A percentile compares a stretch with the other conserved stretches of the same genome.
phyloP scores from a whole-genome alignment of 164 flowering plant genomes.

The Buxus sempervirens region DNA sequence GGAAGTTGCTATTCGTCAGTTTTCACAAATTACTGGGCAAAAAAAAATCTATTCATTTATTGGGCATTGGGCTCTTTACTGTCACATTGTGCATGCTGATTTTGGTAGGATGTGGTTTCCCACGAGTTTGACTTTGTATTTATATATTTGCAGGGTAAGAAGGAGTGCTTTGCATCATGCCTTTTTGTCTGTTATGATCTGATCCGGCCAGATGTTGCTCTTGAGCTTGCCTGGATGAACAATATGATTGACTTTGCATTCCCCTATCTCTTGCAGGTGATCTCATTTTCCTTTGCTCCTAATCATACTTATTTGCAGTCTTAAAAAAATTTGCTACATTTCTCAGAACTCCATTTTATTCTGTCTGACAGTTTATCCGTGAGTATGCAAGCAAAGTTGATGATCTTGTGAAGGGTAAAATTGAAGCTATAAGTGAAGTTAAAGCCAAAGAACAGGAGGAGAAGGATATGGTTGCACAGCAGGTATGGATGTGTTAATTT shows the following conservation, averaged over 20 bases:
- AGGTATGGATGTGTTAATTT: constrained; percentile 44
- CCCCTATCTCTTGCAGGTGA: constrained; percentile 94
- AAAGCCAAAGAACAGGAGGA: constrained; percentile 92
- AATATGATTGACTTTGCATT: constrained; percentile 94
- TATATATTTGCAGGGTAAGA: constrained; percentile 72
- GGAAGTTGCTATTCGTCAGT: no score
- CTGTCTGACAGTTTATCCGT: constrained; percentile 58
- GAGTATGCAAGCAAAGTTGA: constrained; percentile 95
- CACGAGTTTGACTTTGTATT: neutral
- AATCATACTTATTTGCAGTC: neutral
- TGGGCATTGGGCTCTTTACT: neutral
- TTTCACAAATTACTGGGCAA: neutral
- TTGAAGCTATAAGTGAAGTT: constrained; percentile 72
- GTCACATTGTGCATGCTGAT: neutral
- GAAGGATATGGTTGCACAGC: constrained; percentile 88
- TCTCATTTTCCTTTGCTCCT: neutral
- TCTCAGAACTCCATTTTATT: neutral
- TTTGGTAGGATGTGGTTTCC: neutral
- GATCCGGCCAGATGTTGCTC: constrained; percentile 88
- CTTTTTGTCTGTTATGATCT: constrained; percentile 92
- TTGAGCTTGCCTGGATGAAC: constrained; percentile 98
- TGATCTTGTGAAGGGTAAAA: constrained; percentile 85
- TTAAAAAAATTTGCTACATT: neutral
- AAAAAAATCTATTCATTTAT: neutral
- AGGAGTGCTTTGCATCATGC: constrained; percentile 96